phyloP scores from a whole-genome alignment of 495 filamentous ascomycete species.

The Penicillium tannophilum region DNA sequence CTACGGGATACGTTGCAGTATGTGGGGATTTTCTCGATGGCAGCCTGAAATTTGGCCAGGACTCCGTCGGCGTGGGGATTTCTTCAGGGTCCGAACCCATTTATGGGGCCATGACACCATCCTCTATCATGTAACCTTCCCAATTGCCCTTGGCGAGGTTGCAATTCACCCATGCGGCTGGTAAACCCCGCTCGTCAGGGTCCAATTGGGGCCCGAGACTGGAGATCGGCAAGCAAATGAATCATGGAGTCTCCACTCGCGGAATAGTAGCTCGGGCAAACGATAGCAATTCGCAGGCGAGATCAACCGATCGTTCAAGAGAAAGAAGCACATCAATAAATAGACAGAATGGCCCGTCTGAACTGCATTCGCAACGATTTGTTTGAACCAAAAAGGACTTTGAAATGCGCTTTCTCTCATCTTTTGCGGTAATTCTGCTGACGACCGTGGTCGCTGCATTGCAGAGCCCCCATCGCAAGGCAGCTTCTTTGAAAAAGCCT shows the following conservation, averaged over 20 bases:
- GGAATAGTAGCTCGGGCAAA: neutral
- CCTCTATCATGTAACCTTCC: slow-evolving; percentile 17
- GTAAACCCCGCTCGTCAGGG: slow-evolving; percentile 3
- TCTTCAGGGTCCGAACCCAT: neutral
- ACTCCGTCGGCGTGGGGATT: slow-evolving; percentile 2
- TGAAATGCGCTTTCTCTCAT: slow-evolving; percentile 15
- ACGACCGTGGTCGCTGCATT: slow-evolving; percentile 16
- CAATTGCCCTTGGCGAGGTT: slow-evolving; percentile 21
- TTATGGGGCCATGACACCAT: neutral
- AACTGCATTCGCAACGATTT: neutral
- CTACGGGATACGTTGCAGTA: no score
- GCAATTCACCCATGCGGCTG: slow-evolving; percentile 9
- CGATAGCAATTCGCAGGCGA: neutral
- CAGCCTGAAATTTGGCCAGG: neutral
- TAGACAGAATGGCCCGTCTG: neutral
- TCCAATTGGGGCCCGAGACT: slow-evolving; percentile 9
- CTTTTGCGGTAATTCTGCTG: neutral
- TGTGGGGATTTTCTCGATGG: no score
- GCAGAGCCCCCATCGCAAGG: slow-evolving; percentile 24
- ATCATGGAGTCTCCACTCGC: neutral
- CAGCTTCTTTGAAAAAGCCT: slow-evolving; percentile 4
- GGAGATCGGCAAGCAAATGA: neutral
- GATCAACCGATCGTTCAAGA: neutral
- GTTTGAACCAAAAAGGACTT: neutral
- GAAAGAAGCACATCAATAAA: neutral